Evolutionary conservation across 2,329 filamentous ascomycete species (phyloP).

Genomic region (Botryotinia narcissicola): DNA sequence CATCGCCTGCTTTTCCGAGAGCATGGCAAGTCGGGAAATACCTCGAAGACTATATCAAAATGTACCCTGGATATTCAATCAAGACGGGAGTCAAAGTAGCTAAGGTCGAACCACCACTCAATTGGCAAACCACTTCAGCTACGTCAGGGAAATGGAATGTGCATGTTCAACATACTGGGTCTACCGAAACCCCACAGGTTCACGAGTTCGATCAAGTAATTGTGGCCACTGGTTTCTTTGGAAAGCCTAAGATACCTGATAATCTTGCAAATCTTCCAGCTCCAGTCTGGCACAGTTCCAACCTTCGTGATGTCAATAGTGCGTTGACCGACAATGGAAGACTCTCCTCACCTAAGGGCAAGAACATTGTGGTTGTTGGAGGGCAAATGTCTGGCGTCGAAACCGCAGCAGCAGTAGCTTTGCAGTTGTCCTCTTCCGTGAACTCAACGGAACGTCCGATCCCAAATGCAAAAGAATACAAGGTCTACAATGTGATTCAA

Average conservation of each 20-base stretch:
- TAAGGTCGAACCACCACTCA: slow-evolving; percentile 20
- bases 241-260: slow-evolving; percentile 54
- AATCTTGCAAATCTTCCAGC: slow-evolving; percentile 39
- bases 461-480: slow-evolving; percentile 48
- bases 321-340: slow-evolving; percentile 44
- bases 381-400: slow-evolving; percentile 83
- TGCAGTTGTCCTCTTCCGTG: slow-evolving; percentile 63
- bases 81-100: slow-evolving; percentile 28
- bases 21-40: slow-evolving; percentile 78
- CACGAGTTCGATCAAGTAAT: slow-evolving; percentile 66
- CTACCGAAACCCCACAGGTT: background rate
- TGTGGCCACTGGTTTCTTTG: slow-evolving; percentile 75
- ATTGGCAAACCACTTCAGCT: slow-evolving; percentile 1
- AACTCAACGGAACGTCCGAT: slow-evolving; percentile 52
- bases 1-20: slow-evolving; percentile 64
- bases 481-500: slow-evolving; percentile 66
- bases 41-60: slow-evolving; percentile 59
- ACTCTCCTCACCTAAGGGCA: slow-evolving; percentile 39
- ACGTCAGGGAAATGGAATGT: slow-evolving; percentile 28
- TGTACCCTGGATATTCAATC: slow-evolving; percentile 45
- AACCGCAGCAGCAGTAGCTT: slow-evolving; percentile 68
- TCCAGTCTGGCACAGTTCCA: slow-evolving; percentile 65
- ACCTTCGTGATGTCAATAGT: slow-evolving; percentile 55
- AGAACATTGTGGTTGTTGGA: slow-evolving; percentile 71
- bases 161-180: slow-evolving; percentile 15